A percentile compares a stretch with the other conserved stretches of the same genome.
These are phyloP conservation scores for Bremia lactucae DNA, from an alignment of 352 stramenopile species.

Conservation along the genomic window DNA sequence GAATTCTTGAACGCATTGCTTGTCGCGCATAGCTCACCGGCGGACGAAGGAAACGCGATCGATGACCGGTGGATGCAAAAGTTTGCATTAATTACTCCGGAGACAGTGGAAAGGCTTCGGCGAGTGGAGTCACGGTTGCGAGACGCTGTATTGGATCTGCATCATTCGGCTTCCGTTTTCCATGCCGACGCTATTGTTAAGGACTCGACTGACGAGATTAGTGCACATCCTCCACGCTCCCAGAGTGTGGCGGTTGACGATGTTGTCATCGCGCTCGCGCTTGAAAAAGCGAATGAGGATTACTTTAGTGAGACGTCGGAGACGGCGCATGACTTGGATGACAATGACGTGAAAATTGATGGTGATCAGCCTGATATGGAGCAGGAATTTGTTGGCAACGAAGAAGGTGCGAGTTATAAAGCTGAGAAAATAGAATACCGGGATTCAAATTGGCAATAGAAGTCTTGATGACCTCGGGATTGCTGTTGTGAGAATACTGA, in stretches of 20 bases:
- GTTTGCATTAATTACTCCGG: constrained; percentile 37
- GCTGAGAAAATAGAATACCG: constrained; percentile 13
- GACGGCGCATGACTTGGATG: constrained; percentile 11
- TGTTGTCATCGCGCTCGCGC: constrained; percentile 16
- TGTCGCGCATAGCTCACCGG: constrained; percentile 17
- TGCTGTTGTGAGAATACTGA: constrained; percentile 15
- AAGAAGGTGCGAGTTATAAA: constrained; percentile 23
- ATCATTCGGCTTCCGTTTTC: constrained; percentile 13
- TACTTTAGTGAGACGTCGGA: constrained; percentile 28
- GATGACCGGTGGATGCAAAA: constrained; percentile 33
- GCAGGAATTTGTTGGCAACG: constrained; percentile 11
- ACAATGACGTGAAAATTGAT: constrained; percentile 14
- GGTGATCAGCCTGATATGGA: constrained; percentile 22
- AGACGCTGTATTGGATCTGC: constrained; percentile 22
- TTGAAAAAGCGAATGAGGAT: constrained; percentile 22
- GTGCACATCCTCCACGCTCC: constrained; percentile 9
- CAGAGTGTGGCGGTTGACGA: constrained; percentile 21
- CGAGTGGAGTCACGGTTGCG: constrained; percentile 32
- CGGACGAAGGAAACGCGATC: constrained; percentile 16
- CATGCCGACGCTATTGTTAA: constrained; percentile 4
- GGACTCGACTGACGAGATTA: neutral
- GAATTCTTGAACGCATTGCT: constrained; percentile 50
- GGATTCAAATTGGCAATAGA: constrained; percentile 16
- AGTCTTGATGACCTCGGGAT: constrained; percentile 20
- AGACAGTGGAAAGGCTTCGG: constrained; percentile 34